Conservation (phyloP, 2,329 filamentous ascomycete species). For the Calonectria pauciramosa region DNA sequence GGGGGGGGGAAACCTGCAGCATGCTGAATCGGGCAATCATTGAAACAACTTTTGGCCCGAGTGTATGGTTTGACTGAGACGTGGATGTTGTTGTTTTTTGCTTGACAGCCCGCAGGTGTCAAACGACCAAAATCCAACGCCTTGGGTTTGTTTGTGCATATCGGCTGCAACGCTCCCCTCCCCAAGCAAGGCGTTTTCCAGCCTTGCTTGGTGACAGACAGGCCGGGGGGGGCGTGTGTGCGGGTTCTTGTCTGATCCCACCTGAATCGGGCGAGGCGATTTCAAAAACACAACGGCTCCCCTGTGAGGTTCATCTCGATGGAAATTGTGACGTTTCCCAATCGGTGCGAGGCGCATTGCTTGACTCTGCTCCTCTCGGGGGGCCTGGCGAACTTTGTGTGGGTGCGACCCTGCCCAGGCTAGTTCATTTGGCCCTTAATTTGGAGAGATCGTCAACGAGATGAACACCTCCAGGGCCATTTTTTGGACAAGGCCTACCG, state of each 20-base stretch:
- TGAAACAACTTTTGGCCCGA: neutral
- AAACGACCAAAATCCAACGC: neutral
- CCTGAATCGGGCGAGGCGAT: conserved; percentile 33
- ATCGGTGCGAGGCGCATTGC: conserved; percentile 28
- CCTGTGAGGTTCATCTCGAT: conserved; percentile 37
- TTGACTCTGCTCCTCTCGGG: conserved; percentile 24
- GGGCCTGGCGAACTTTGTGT: conserved; percentile 19
- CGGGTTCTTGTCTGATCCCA: conserved; percentile 33
- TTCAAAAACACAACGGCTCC: conserved; percentile 33
- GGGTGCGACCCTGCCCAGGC: conserved; percentile 5
- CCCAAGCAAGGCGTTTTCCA: too few relatives aligned
- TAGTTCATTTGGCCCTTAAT: conserved; percentile 14
- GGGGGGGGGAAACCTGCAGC: conserved; percentile 1
- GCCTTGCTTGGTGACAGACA: neutral
- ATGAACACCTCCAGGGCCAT: neutral
- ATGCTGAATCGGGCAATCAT: conserved; percentile 13
- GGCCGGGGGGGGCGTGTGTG: neutral
- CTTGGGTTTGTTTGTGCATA: conserved; percentile 12
- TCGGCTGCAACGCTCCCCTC: neutral
- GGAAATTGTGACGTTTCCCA: conserved; percentile 34
- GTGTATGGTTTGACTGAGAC: conserved; percentile 3
- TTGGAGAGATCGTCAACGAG: conserved; percentile 17
- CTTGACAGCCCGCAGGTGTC: neutral
- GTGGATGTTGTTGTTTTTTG: neutral
- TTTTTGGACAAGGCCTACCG: neutral